Evolutionary conservation across 805 yeast genomes (phyloP).

Genomic region (Nakazawaea pomicola): DNA sequence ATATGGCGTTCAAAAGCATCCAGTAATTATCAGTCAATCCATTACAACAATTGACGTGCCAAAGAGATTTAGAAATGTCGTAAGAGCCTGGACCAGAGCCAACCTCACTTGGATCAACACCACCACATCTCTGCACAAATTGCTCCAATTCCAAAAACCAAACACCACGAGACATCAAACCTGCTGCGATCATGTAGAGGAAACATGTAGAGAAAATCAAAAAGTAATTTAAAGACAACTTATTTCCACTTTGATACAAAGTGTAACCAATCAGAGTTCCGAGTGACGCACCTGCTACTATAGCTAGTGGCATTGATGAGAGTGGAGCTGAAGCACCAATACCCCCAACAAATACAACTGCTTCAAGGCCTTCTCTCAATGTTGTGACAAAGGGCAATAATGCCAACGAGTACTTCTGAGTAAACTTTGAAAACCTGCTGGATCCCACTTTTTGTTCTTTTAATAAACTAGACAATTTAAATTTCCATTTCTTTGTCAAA

Average conservation of each 20-base stretch:
- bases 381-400: slow-evolving; percentile 75
- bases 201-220: slow-evolving; percentile 73
- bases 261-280: slow-evolving; percentile 63
- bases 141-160: slow-evolving; percentile 85
- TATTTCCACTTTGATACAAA: slow-evolving; percentile 75
- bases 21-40: slow-evolving; percentile 89
- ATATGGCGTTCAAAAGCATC: slow-evolving; percentile 84
- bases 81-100: slow-evolving; percentile 95
- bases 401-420: slow-evolving; percentile 56
- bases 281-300: slow-evolving; percentile 47
- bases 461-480: slow-evolving; percentile 35
- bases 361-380: slow-evolving; percentile 85
- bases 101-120: slow-evolving; percentile 79
- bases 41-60: slow-evolving; percentile 96
- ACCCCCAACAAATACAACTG: slow-evolving; percentile 89
- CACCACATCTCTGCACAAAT: slow-evolving; percentile 69
- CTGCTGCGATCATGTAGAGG: slow-evolving; percentile 81
- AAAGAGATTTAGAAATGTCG: slow-evolving; percentile 69
- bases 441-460: slow-evolving; percentile 12
- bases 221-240: slow-evolving; percentile 70
- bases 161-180: slow-evolving; percentile 78
- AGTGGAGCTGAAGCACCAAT: slow-evolving; percentile 71
- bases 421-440: slow-evolving; percentile 23
- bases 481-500: slow-evolving; percentile 77
- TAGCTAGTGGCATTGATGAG: slow-evolving; percentile 60